Evolutionary conservation across 441 rosid genomes (phyloP).

Genomic region (Biscutella laevigata): DNA sequence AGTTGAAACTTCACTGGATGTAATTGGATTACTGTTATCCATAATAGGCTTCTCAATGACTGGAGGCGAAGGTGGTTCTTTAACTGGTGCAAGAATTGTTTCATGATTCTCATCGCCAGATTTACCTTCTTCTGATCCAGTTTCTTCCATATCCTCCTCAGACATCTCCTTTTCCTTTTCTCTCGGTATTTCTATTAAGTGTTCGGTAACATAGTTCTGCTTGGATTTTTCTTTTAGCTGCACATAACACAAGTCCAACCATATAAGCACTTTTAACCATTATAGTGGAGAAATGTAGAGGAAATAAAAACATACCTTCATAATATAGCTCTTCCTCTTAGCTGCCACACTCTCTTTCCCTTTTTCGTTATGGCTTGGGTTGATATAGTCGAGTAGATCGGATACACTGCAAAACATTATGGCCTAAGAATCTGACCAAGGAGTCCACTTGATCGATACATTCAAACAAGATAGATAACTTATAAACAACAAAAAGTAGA

Average conservation of each 20-base stretch:
- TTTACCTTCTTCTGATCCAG: slow-evolving; percentile 32
- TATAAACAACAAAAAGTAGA: slow-evolving; percentile 12
- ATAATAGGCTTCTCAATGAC: slow-evolving; percentile 29
- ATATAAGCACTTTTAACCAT: neutral
- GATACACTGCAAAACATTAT: slow-evolving; percentile 49
- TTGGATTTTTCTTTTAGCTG: slow-evolving; percentile 48
- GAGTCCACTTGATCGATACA: slow-evolving; percentile 2
- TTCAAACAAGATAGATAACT: slow-evolving; percentile 7
- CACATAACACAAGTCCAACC: slow-evolving; percentile 16
- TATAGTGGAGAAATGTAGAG: neutral
- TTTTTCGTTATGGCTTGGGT: slow-evolving; percentile 58
- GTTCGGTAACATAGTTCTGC: slow-evolving; percentile 28
- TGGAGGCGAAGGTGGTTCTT: slow-evolving; percentile 31
- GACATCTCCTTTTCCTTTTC: slow-evolving; percentile 44
- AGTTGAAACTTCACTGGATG: slow-evolving; percentile 29
- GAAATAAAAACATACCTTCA: slow-evolving; percentile 37
- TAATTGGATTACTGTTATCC: slow-evolving; percentile 27
- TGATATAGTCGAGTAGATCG: slow-evolving; percentile 70
- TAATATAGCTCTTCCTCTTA: slow-evolving; percentile 44
- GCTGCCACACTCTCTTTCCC: slow-evolving; percentile 44
- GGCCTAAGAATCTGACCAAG: slow-evolving; percentile 18
- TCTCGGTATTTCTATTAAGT: slow-evolving; percentile 31
- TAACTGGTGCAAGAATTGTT: slow-evolving; percentile 27
- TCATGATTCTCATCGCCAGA: slow-evolving; percentile 29
- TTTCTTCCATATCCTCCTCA: slow-evolving; percentile 42